Conservation (phyloP, 306 rosid genomes). For the Purshia tridentata region DNA sequence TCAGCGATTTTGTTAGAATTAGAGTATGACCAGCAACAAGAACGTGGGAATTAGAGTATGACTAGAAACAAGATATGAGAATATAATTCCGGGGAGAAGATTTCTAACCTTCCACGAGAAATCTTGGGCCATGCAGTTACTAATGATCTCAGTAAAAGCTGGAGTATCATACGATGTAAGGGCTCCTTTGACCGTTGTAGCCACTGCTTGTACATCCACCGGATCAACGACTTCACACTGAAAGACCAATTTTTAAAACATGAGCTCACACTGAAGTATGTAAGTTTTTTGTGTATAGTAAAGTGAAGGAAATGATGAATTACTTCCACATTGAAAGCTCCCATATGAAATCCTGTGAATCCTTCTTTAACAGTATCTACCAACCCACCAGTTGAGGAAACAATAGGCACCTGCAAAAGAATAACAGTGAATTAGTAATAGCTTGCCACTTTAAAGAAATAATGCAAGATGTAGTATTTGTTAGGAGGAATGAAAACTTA, state of each 20-base stretch:
- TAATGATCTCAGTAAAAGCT: conserved; percentile 55
- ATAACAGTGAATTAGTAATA: background rate
- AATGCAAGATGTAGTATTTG: background rate
- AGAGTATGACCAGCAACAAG: too few species aligned
- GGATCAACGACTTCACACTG: conserved; percentile 82
- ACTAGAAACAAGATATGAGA: too few species aligned
- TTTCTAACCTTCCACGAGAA: conserved; percentile 79
- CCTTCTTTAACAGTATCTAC: conserved; percentile 86
- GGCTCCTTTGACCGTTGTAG: conserved; percentile 53
- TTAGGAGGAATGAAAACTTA: background rate
- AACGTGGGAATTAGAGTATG: too few species aligned
- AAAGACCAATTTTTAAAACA: conserved; percentile 20
- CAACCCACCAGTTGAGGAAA: conserved; percentile 85
- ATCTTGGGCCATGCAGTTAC: conserved; percentile 80
- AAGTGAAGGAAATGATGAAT: conserved; percentile 1
- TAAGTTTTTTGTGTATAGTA: background rate
- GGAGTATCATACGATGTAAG: conserved; percentile 47
- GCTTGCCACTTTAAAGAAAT: background rate
- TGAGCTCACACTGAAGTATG: background rate
- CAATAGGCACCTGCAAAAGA: conserved; percentile 61
- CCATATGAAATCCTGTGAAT: conserved; percentile 87
- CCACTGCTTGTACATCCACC: conserved; percentile 52
- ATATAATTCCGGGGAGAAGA: background rate
- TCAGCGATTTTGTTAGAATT: too few species aligned
- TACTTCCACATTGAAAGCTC: conserved; percentile 80